A percentile compares a stretch with the other conserved stretches of the same genome.
Evolutionary conservation across 495 filamentous ascomycete genomes (phyloP).

Genomic region (Aspergillus ellipticus): DNA sequence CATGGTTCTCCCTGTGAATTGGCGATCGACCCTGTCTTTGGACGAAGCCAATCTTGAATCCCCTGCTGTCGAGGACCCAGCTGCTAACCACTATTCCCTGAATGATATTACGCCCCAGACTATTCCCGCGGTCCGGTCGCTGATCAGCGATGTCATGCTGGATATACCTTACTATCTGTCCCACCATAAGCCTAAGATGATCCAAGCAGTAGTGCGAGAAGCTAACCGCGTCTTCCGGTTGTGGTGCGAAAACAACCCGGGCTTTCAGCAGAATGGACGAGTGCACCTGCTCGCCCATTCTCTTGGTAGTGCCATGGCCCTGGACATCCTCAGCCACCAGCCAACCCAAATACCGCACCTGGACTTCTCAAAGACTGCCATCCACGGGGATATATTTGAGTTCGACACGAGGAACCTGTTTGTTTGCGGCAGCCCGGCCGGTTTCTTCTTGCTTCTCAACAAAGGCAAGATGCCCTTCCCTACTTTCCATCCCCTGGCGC

Average conservation of each 20-base stretch:
- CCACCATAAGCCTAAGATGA: conserved; percentile 92
- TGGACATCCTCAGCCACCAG: conserved; percentile 87
- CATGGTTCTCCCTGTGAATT: conserved; percentile 81
- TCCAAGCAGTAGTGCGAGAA: conserved; percentile 80
- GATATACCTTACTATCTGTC: conserved; percentile 97
- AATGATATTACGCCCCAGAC: conserved; percentile 90
- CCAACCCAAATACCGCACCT: conserved; percentile 63
- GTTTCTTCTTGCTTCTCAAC: conserved; percentile 89
- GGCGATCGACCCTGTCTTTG: conserved; percentile 80
- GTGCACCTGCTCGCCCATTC: conserved; percentile 94
- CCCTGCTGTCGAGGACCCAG: conserved; percentile 42
- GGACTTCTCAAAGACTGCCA: conserved; percentile 44
- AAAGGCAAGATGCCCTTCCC: conserved; percentile 42
- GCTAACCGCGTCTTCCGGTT: conserved; percentile 90
- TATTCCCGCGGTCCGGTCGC: conserved; percentile 79
- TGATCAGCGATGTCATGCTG: conserved; percentile 96
- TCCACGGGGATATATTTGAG: conserved; percentile 67
- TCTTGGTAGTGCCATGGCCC: conserved; percentile 85
- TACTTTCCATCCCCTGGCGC: not conserved
- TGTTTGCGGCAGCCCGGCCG: conserved; percentile 86
- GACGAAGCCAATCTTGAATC: conserved; percentile 64
- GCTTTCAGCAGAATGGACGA: conserved; percentile 72
- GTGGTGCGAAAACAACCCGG: conserved; percentile 90
- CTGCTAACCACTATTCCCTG: conserved; percentile 66
- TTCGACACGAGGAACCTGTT: conserved; percentile 90